phyloP scores from a whole-genome alignment of 106 monocot genomes.

The Vanilla planifolia region DNA sequence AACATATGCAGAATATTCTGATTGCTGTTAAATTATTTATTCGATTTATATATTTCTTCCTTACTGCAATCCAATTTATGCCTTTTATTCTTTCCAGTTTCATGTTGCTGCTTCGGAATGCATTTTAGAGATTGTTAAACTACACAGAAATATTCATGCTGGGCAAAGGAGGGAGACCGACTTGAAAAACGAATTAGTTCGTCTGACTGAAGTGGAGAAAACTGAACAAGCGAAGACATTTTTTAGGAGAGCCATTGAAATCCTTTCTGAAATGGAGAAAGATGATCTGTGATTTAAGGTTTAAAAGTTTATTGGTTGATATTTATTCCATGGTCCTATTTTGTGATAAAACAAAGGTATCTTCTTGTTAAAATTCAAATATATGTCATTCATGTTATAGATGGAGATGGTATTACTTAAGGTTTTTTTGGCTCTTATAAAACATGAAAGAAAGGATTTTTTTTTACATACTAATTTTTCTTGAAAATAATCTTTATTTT shows the following conservation, averaged over 20 bases:
- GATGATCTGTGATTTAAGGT: not conserved
- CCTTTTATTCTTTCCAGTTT: slow-evolving; percentile 26
- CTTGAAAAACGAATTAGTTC: slow-evolving; percentile 41
- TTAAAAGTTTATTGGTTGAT: too few relatives aligned
- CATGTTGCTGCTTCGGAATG: slow-evolving; percentile 75
- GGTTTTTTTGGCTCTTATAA: too few relatives aligned
- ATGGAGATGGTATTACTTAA: too few relatives aligned
- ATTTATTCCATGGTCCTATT: too few relatives aligned
- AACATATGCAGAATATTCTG: not conserved
- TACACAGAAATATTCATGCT: slow-evolving; percentile 30
- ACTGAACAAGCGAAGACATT: slow-evolving; percentile 73
- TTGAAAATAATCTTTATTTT: too few relatives aligned
- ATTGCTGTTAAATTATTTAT: not conserved
- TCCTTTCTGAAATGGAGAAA: slow-evolving; percentile 19
- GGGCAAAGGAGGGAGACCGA: slow-evolving; percentile 13
- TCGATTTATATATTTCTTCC: not conserved
- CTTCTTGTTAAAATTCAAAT: too few relatives aligned
- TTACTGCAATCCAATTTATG: not conserved
- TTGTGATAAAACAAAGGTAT: too few relatives aligned
- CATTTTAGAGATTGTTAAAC: slow-evolving; percentile 51
- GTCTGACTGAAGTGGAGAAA: slow-evolving; percentile 58
- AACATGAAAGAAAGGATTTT: too few relatives aligned
- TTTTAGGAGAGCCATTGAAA: slow-evolving; percentile 38
- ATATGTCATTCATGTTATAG: too few relatives aligned
- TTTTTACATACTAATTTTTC: too few relatives aligned